Base-by-base conservation (phyloP, 2,329 filamentous ascomycete species). In the Penicillium sp. region DNA sequence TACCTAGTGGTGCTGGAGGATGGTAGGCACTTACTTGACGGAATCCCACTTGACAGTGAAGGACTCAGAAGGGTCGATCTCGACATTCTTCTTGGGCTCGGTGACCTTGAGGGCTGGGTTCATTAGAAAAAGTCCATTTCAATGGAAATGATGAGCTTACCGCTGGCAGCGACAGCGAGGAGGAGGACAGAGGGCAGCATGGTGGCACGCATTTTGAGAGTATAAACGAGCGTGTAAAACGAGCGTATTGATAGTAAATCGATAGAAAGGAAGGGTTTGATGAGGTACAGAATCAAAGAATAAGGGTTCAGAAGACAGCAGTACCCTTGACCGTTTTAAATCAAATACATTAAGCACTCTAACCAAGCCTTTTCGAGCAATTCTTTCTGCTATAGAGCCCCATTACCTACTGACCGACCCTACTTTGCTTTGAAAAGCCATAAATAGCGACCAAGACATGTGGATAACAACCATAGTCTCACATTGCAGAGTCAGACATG, bases 31-130 rank as follows among this genome's bases (percentile, higher is more conserved):
- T 61, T 66, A 77, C 75, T 68, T 60, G 54, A 79, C 76, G 15
- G 67, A 73, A 30, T 63, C 69, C 79, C 79, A 81, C 60, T 75
- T 75, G 60, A 81, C 72, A n/a, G 71, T 70, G 62, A 78, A 73
- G 38, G 70, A 71, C 38, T 61, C 61, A 52, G 71, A 73, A 17
- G 78, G 63, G 56, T 78, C 73, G 61, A 78, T 61, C 9, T 70
- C 63, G 7, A 66, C 69, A 55, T 69, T 69, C 62, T 73, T 69
- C 54, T 66, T 65, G 29, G 78, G 78, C 41, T 71, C 70, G 26
- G 74, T 78, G 60, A 79, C 70, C 8, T 66, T 60, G 47, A 79
- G 66, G 54, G 76, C 77, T 78, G 31, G 65, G 55, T 45, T 31
- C 17, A 41, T 31, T 30, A 58, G 41, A n/a, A 41, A 45, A 17